Evolutionary conservation across 2,329 filamentous ascomycete species (phyloP).

Genomic region (Coniochaeta sp.): DNA sequence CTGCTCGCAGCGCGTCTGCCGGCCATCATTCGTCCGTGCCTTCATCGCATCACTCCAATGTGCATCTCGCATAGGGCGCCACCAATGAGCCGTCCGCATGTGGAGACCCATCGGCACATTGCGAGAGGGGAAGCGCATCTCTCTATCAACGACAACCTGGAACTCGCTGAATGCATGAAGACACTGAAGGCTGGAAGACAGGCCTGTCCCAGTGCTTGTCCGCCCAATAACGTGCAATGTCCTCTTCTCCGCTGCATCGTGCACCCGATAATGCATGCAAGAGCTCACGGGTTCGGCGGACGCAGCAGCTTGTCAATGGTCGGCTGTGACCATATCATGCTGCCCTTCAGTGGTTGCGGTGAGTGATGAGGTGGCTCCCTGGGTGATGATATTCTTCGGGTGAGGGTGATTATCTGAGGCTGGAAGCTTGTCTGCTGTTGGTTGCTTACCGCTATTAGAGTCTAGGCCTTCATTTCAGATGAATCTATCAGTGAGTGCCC

Average conservation of each 20-base stretch:
- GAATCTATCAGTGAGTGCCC: too few species aligned
- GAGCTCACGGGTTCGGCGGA: not conserved
- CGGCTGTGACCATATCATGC: not conserved
- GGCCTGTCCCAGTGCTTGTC: not conserved
- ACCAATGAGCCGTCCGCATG: not conserved
- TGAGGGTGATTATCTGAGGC: too few species aligned
- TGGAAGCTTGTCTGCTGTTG: too few species aligned
- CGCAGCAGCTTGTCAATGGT: not conserved
- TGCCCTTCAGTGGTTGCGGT: not conserved
- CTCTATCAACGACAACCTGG: not conserved
- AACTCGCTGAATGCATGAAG: not conserved
- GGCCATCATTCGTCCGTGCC: slow-evolving; percentile 7
- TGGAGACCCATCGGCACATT: not conserved
- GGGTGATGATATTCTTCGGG: too few species aligned
- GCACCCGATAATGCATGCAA: not conserved
- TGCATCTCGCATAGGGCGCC: not conserved
- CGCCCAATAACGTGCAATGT: not conserved
- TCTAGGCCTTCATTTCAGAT: too few species aligned
- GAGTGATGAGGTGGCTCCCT: not conserved
- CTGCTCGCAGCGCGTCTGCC: slow-evolving; percentile 6
- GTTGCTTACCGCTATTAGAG: too few species aligned
- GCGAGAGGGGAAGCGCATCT: not conserved
- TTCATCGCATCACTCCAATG: not conserved
- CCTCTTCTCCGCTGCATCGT: not conserved
- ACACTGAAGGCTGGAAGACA: not conserved